A percentile compares a stretch with the other conserved stretches of the same genome.
Evolutionary conservation across 495 filamentous ascomycete genomes (phyloP).

Genomic region (Lasiosphaeria miniovina): DNA sequence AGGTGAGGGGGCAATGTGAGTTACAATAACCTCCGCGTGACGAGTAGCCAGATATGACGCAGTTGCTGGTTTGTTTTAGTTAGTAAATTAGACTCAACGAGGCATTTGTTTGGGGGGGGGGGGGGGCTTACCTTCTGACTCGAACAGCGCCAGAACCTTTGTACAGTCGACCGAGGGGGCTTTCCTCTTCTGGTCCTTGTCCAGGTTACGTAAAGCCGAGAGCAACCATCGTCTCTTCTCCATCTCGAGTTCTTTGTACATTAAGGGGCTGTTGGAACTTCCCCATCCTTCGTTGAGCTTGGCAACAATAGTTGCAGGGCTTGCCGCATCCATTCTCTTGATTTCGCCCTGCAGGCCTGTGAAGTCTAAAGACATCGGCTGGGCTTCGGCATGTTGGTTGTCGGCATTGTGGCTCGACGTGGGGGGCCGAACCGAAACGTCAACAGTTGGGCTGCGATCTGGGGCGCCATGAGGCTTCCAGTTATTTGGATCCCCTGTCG

Average conservation of each 20-base stretch:
- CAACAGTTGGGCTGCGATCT: slow-evolving; percentile 21
- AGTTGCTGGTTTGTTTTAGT: slow-evolving; percentile 30
- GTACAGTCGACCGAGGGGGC: slow-evolving; percentile 1
- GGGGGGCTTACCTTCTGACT: slow-evolving; percentile 35
- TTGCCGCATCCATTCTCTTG: slow-evolving; percentile 42
- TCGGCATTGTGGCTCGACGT: slow-evolving; percentile 9
- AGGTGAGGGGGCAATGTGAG: slow-evolving; percentile 36
- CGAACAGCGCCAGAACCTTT: slow-evolving; percentile 41
- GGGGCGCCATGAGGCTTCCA: slow-evolving; percentile 35
- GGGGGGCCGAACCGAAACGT: slow-evolving; percentile 7
- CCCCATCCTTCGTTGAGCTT: slow-evolving; percentile 46
- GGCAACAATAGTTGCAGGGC: slow-evolving; percentile 39
- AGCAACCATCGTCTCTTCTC: slow-evolving; percentile 45
- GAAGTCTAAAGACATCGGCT: slow-evolving; percentile 29
- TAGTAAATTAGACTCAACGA: slow-evolving; percentile 9
- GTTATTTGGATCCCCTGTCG: slow-evolving; percentile 30
- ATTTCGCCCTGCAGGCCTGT: slow-evolving; percentile 37
- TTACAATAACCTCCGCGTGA: slow-evolving; percentile 26
- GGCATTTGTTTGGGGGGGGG: background rate
- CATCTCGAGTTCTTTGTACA: slow-evolving; percentile 40
- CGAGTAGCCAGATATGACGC: slow-evolving; percentile 42
- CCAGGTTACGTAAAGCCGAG: slow-evolving; percentile 31
- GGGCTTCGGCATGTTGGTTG: slow-evolving; percentile 14
- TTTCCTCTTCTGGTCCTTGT: background rate
- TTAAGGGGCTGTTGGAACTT: slow-evolving; percentile 33